A percentile compares a stretch with the other conserved stretches of the same genome.
phyloP scores from a whole-genome alignment of 441 rosid genomes.

The Cnidoscolus chayamansa region DNA sequence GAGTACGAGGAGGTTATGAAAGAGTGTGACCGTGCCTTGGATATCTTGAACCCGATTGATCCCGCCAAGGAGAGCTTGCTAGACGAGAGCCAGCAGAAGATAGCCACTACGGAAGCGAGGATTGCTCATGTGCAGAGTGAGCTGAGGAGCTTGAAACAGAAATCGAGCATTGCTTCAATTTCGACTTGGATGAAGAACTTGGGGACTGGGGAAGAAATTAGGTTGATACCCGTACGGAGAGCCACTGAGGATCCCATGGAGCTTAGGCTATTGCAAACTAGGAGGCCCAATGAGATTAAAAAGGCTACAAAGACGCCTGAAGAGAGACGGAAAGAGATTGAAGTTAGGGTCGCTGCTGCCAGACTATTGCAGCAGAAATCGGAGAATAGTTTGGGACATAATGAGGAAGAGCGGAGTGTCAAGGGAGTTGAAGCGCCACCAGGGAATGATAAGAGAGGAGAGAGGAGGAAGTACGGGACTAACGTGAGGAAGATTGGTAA shows the following conservation, averaged over 20 bases:
- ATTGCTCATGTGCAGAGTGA: conserved; percentile 73
- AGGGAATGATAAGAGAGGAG: conserved; percentile 54
- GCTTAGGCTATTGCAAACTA: conserved; percentile 57
- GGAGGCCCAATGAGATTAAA: conserved; percentile 89
- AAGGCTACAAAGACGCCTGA: conserved; percentile 88
- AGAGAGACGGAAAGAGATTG: conserved; percentile 88
- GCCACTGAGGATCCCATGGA: conserved; percentile 84
- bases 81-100: conserved; percentile 81
- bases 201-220: conserved; percentile 77
- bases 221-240: conserved; percentile 67
- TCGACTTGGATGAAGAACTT: conserved; percentile 79
- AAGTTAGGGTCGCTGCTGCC: conserved; percentile 95
- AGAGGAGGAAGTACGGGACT: conserved; percentile 57
- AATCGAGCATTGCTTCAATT: conserved; percentile 62
- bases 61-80: conserved; percentile 87
- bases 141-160: conserved; percentile 64
- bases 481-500: conserved; percentile 52
- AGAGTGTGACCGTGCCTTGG: conserved; percentile 80
- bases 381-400: conserved; percentile 38
- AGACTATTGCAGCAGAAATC: conserved; percentile 78
- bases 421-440: conserved; percentile 39
- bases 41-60: conserved; percentile 69
- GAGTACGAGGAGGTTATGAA: conserved; percentile 78
- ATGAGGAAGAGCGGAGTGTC: conserved; percentile 40
- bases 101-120: conserved; percentile 60